These are phyloP conservation scores for Geranium rotundifolium DNA, from an alignment of 345 rosid genomes.

Conservation along the genomic window DNA sequence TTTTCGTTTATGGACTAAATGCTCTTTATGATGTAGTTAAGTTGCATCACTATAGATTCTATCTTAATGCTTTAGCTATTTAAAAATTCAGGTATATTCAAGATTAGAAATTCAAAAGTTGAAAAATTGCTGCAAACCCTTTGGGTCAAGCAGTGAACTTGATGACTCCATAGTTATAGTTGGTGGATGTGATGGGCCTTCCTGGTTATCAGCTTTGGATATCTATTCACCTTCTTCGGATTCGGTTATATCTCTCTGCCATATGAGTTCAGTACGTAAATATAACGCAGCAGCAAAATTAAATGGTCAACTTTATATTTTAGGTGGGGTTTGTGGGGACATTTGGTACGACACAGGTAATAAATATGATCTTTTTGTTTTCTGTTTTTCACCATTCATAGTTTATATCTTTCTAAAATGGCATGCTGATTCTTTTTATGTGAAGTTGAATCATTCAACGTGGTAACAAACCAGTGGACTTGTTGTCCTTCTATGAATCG, in stretches of 20 bases:
- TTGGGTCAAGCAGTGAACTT: slow-evolving; percentile 6
- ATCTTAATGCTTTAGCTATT: neutral
- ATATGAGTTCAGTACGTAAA: slow-evolving; percentile 19
- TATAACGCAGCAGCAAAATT: slow-evolving; percentile 20
- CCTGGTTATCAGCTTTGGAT: slow-evolving; percentile 22
- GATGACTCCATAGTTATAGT: slow-evolving; percentile 18
- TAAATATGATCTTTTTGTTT: slow-evolving; percentile 7
- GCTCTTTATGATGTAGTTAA: neutral
- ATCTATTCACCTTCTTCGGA: slow-evolving; percentile 19
- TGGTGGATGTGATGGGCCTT: slow-evolving; percentile 29
- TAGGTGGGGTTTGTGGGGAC: slow-evolving; percentile 27
- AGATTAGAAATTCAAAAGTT: slow-evolving; percentile 31
- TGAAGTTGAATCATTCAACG: slow-evolving; percentile 27
- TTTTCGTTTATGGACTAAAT: neutral
- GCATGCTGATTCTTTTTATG: neutral
- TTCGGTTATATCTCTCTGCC: slow-evolving; percentile 10
- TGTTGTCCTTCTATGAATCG: slow-evolving; percentile 20
- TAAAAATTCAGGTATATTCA: slow-evolving; percentile 27
- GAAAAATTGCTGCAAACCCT: slow-evolving; percentile 13
- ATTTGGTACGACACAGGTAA: slow-evolving; percentile 25
- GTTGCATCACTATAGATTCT: neutral
- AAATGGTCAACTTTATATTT: slow-evolving; percentile 16
- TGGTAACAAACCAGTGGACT: slow-evolving; percentile 16
- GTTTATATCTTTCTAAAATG: neutral
- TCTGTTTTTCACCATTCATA: slow-evolving; percentile 1